These are phyloP conservation scores for Niveomyces coronatus DNA, from an alignment of 2,329 filamentous ascomycete genomes.

Conservation along the genomic window DNA sequence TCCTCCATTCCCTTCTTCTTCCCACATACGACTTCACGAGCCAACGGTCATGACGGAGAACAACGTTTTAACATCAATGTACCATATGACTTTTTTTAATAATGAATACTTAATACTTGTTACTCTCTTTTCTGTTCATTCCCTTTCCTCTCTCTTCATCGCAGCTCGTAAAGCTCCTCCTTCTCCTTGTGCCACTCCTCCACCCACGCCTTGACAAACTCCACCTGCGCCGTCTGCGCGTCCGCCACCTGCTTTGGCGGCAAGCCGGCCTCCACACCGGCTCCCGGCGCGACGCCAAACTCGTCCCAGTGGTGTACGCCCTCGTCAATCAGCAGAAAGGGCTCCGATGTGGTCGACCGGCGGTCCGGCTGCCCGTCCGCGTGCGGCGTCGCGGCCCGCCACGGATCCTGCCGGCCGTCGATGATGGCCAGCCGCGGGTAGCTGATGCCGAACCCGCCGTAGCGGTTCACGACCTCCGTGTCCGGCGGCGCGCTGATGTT, in stretches of 20 bases:
- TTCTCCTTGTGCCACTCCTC: conserved; percentile 38
- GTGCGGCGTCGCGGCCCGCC: conserved; percentile 65
- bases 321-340: conserved; percentile 61
- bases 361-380: conserved; percentile 49
- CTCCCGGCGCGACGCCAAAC: conserved; percentile 46
- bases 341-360: conserved; percentile 51
- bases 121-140: too few relatives aligned
- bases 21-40: too few relatives aligned
- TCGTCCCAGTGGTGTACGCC: conserved; percentile 78
- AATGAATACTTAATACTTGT: too few relatives aligned
- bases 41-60: too few relatives aligned
- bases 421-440: conserved; percentile 67
- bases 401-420: conserved; percentile 71
- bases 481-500: conserved; percentile 56
- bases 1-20: too few relatives aligned
- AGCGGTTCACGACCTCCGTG: conserved; percentile 59
- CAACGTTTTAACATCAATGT: too few relatives aligned
- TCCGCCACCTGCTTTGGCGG: conserved; percentile 49
- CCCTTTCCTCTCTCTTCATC: too few relatives aligned
- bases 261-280: conserved; percentile 50
- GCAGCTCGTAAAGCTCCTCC: too few relatives aligned
- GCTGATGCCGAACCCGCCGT: conserved; percentile 61
- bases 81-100: too few relatives aligned
- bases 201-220: conserved; percentile 59
- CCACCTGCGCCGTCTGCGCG: conserved; percentile 46